These are phyloP conservation scores for Chaetomium sp. DNA, from an alignment of 2,329 filamentous ascomycete species.

Conservation along the genomic window DNA sequence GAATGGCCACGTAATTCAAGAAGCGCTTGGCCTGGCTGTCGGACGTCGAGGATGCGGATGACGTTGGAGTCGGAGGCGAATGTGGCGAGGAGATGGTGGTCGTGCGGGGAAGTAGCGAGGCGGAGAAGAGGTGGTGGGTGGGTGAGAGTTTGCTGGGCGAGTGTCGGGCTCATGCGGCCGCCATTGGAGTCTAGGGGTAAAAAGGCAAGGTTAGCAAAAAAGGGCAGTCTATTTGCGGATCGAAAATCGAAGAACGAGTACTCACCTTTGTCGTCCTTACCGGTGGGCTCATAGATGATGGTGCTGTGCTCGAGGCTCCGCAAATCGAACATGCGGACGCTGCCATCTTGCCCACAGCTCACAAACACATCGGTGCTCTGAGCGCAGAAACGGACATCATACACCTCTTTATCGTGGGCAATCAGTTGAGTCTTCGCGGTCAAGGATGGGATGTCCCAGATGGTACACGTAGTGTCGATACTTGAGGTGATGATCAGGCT, in stretches of 20 bases:
- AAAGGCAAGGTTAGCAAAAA: no score
- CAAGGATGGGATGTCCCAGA: constrained; percentile 97
- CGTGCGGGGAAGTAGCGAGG: constrained; percentile 85
- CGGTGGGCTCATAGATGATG: constrained; percentile 96
- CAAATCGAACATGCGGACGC: constrained; percentile 97
- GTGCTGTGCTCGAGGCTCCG: constrained; percentile 95
- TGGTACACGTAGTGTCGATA: constrained; percentile 98
- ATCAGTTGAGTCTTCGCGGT: constrained; percentile 98
- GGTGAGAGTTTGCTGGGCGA: constrained; percentile 69
- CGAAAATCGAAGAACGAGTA: background rate
- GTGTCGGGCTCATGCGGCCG: constrained; percentile 64
- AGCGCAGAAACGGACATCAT: constrained; percentile 95
- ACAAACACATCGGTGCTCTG: constrained; percentile 99
- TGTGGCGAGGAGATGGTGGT: constrained; percentile 91
- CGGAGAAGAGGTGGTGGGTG: constrained; percentile 72
- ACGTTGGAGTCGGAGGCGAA: constrained; percentile 90
- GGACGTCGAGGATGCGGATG: constrained; percentile 90
- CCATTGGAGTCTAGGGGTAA: constrained; percentile 43
- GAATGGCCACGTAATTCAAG: constrained; percentile 87
- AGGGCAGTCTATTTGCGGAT: no score
- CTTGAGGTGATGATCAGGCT: constrained; percentile 98
- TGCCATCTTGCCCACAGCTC: constrained; percentile 93
- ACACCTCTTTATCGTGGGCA: constrained; percentile 98
- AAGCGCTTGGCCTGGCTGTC: constrained; percentile 90
- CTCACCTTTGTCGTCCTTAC: constrained; percentile 70